A percentile compares a stretch with the other conserved stretches of the same genome.
These are phyloP conservation scores for Sclerotinia spermophila DNA, from an alignment of 2,329 filamentous ascomycete species.

Conservation along the genomic window DNA sequence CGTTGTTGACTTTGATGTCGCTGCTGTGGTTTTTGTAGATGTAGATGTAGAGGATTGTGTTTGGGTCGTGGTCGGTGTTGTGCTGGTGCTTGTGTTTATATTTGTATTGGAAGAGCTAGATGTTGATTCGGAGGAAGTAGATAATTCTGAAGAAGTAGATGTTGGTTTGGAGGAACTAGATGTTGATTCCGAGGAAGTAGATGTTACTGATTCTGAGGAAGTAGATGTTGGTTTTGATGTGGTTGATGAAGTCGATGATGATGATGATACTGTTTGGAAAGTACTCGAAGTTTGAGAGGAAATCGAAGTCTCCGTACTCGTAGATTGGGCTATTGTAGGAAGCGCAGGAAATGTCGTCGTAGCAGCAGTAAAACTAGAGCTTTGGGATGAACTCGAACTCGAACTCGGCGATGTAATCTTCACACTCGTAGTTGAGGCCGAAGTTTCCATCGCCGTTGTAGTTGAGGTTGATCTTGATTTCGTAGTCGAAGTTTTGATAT, in stretches of 20 bases:
- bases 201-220: background rate
- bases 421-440: slow-evolving; percentile 17
- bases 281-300: background rate
- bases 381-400: background rate
- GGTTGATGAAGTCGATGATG: background rate
- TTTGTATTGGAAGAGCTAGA: background rate
- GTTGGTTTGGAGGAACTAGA: too few species aligned
- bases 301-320: background rate
- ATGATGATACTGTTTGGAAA: background rate
- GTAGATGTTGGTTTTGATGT: too few species aligned
- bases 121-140: background rate
- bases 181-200: background rate
- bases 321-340: background rate
- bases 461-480: slow-evolving; percentile 6
- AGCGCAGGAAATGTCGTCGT: background rate
- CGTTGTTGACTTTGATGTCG: background rate
- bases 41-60: background rate
- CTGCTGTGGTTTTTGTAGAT: background rate
- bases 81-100: background rate
- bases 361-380: background rate
- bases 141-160: too few species aligned
- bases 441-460: slow-evolving; percentile 16
- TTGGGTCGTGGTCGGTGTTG: background rate
- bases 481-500: slow-evolving; percentile 19
- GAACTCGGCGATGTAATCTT: slow-evolving; percentile 11